Evolutionary conservation across 169 alveolate species (phyloP), one percentile per base, ranked within the genome.

Genomic region (Theileria equi): DNA sequence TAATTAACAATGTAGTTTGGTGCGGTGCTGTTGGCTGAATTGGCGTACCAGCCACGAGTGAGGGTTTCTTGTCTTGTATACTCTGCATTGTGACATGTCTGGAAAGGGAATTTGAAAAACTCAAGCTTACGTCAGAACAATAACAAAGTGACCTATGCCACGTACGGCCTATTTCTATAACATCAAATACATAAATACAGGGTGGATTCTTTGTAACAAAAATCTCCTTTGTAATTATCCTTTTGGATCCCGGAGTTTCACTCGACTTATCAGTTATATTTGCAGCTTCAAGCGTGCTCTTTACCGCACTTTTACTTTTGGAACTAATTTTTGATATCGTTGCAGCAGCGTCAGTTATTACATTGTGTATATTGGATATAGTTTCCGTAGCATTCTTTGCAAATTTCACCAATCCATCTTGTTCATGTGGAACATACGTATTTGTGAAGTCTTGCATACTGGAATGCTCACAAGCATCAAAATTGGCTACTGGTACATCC

Each of bases 61-160:
- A 57, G 35, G 74, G 74, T 31, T 31, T 17, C 17, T 53, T 59
- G n/a, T n/a, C n/a, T n/a, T n/a, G 10, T 34, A 66, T 3, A 1
- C 58, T 47, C 25, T 26, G 11, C 26, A 38, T 59, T 48, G 54
- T 55, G 26, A 83, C 67, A 50, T 70, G 73, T 19, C 88, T 26
- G n/a, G 81, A 79, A 17, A 55, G 36, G 48, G 67, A 63, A 25
- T 66, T 45, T 16, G 84, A 79, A 63, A 83, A 73, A 25, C 84
- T 64, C 32, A 69, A 65, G 23, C 83, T 80, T 8, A 73, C 83
- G 43, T 83, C 83, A 16, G 89, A 79, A 44, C 88, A 62, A 69
- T 83, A 84, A 41, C 90, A 83, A 45, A 83, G 73, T 21, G 81
- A 80, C 28, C 84, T 67, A 49, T 83, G 81, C 70, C 83, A 83